Percentiles rank a stretch among this genome's conserved stretches.
These are phyloP conservation scores for Phylloporus rhodoxanthus DNA, from an alignment of 768 basidiomycete species.

Conservation along the genomic window DNA sequence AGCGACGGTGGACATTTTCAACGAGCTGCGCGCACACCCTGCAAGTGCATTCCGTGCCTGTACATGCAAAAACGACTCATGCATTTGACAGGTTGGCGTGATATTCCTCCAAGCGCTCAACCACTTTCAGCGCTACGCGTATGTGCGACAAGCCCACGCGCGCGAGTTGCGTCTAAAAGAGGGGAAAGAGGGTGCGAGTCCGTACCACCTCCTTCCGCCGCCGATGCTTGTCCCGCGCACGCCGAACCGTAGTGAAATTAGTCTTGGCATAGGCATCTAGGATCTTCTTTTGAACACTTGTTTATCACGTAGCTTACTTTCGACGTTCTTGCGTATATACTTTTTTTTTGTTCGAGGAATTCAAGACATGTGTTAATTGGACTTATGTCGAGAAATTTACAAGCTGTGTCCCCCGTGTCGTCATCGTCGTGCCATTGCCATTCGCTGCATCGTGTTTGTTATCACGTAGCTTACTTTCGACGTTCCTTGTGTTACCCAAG, in stretches of 20 bases:
- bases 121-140: conserved; percentile 85
- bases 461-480: no score
- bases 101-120: conserved; percentile 75
- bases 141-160: conserved; percentile 74
- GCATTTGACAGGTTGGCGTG: conserved; percentile 58
- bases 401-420: no score
- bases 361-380: no score
- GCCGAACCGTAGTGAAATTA: conserved; percentile 43
- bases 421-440: no score
- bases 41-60: conserved; percentile 40
- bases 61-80: background rate
- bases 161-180: conserved; percentile 43
- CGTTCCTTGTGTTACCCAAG: no score
- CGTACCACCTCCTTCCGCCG: conserved; percentile 31
- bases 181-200: conserved; percentile 26
- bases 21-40: conserved; percentile 67
- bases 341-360: no score
- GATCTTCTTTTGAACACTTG: conserved; percentile 5
- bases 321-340: conserved; percentile 28
- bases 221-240: conserved; percentile 30
- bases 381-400: no score
- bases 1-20: conserved; percentile 76
- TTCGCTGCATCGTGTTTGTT: no score
- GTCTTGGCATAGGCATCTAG: conserved; percentile 31
- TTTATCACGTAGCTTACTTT: conserved; percentile 22